Evolutionary conservation across 169 alveolate species (phyloP).

Genomic region (Cardiosporidium cionae): DNA sequence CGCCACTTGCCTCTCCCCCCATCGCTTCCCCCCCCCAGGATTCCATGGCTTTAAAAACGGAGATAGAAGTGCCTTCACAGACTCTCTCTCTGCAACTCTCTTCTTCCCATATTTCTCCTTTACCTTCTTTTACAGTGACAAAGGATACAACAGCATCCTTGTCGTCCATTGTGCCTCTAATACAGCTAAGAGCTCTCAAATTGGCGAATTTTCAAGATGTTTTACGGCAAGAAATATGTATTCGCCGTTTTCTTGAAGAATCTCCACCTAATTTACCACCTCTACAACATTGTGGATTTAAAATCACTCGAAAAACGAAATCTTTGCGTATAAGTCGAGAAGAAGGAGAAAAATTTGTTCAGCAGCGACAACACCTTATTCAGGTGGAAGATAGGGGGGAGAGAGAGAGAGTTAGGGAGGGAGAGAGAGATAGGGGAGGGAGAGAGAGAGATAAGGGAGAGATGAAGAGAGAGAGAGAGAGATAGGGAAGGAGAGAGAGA

Average conservation of each 20-base stretch:
- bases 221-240: slow-evolving; percentile 9
- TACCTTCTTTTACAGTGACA: too few species aligned
- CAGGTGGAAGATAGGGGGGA: slow-evolving; percentile 20
- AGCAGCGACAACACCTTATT: slow-evolving; percentile 10
- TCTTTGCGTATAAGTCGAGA: slow-evolving; percentile 19
- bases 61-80: too few species aligned
- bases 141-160: slow-evolving; percentile 20
- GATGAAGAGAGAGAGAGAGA: slow-evolving; percentile 16
- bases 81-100: too few species aligned
- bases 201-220: slow-evolving; percentile 13
- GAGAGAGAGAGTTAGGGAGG: slow-evolving; percentile 12
- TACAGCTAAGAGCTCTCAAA: slow-evolving; percentile 23
- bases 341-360: slow-evolving; percentile 14
- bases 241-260: slow-evolving; percentile 16
- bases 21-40: too few species aligned
- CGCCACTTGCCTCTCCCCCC: too few species aligned
- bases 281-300: slow-evolving; percentile 17
- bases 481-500: slow-evolving; percentile 13
- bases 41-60: too few species aligned
- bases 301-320: slow-evolving; percentile 22
- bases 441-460: slow-evolving; percentile 7
- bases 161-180: too few species aligned
- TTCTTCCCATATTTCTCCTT: too few species aligned
- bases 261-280: slow-evolving; percentile 25
- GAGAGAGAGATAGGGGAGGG: slow-evolving; percentile 1